A percentile compares a stretch with the other conserved stretches of the same genome.
Conservation (phyloP, 73 alveolate genomes). For the Paramecium tetraurelia region DNA sequence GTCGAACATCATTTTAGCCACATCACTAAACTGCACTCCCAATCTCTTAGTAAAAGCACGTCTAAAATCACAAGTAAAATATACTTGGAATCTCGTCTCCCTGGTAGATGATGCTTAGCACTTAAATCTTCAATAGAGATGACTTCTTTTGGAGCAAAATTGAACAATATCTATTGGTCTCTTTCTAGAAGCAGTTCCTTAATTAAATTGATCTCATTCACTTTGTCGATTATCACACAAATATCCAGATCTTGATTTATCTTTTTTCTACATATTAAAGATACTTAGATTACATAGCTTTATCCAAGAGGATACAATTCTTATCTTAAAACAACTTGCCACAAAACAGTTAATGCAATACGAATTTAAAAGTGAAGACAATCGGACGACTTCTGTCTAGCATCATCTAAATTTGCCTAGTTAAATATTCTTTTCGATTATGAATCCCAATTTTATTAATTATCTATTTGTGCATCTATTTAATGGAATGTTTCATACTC, state of each 20-base stretch:
- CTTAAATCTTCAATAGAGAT: background rate
- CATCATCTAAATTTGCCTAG: background rate
- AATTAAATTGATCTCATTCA: background rate
- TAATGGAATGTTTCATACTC: background rate
- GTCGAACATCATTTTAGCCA: background rate
- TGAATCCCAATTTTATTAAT: background rate
- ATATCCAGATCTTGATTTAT: conserved; percentile 4
- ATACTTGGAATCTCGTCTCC: background rate
- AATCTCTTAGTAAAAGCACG: background rate
- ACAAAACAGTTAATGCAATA: background rate
- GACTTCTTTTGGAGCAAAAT: conserved; percentile 11
- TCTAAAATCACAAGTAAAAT: background rate
- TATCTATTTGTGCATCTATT: background rate
- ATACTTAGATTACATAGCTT: background rate
- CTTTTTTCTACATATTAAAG: background rate
- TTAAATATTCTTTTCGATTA: background rate
- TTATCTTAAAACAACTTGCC: conserved; percentile 9
- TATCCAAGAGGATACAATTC: background rate
- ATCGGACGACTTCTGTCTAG: background rate
- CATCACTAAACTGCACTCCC: background rate
- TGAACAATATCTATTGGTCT: background rate
- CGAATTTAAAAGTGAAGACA: background rate
- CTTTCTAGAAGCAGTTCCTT: background rate
- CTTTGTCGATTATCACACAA: background rate
- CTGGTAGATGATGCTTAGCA: background rate